phyloP scores from a whole-genome alignment of 2,329 filamentous ascomycete genomes.

The Neofusicoccum kwambonambiense region DNA sequence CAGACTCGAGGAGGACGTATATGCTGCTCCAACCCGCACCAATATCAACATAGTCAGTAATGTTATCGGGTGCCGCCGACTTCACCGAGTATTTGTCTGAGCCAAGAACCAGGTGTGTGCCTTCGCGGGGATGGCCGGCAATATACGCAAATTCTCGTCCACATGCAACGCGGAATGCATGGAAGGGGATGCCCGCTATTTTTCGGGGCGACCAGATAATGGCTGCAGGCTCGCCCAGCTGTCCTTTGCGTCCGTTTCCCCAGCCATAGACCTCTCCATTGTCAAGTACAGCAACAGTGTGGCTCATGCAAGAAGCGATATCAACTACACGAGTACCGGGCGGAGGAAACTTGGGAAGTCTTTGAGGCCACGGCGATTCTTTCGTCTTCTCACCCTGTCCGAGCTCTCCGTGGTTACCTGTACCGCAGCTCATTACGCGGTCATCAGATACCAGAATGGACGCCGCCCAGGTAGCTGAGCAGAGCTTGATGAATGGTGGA shows the following conservation, averaged over 20 bases:
- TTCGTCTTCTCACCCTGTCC: constrained; percentile 53
- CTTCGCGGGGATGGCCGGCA: constrained; percentile 53
- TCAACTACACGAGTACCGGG: constrained; percentile 54
- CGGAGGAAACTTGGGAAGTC: constrained; percentile 68
- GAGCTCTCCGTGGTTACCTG: constrained; percentile 69
- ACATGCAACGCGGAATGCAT: constrained; percentile 67
- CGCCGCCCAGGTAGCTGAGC: constrained; percentile 78
- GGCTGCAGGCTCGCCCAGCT: constrained; percentile 63
- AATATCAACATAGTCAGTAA: constrained; percentile 65
- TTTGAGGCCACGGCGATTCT: constrained; percentile 37
- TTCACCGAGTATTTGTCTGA: constrained; percentile 70
- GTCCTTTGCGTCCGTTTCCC: constrained; percentile 83
- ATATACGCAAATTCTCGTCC: constrained; percentile 85
- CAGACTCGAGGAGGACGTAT: constrained; percentile 65
- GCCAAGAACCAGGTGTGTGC: constrained; percentile 67
- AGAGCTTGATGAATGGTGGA: constrained; percentile 28
- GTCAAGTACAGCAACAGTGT: constrained; percentile 70
- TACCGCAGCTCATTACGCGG: constrained; percentile 63
- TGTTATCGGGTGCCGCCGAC: constrained; percentile 54
- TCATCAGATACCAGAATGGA: constrained; percentile 58
- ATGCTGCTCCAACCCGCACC: constrained; percentile 80
- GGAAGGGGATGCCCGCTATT: constrained; percentile 56
- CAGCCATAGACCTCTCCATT: constrained; percentile 82
- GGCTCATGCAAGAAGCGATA: constrained; percentile 72
- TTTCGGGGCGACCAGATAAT: constrained; percentile 23